A percentile compares a stretch with the other conserved stretches of the same genome.
Evolutionary conservation across 768 basidiomycete genomes (phyloP).

Genomic region (Boletus subparvulus): DNA sequence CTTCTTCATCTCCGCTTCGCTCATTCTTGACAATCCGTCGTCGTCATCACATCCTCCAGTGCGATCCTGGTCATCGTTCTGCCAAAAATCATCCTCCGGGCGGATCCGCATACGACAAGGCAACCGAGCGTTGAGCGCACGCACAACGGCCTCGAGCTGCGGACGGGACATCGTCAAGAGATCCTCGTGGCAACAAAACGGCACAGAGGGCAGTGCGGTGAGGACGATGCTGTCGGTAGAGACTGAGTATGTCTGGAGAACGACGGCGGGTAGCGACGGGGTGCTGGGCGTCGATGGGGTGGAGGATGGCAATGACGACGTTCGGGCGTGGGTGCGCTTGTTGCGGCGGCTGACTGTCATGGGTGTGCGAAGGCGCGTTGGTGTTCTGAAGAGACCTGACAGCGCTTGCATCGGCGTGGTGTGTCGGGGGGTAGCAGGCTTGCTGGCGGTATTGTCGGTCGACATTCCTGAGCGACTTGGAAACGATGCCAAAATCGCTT

Average conservation of each 20-base stretch:
- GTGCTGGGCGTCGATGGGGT: conserved; percentile 8
- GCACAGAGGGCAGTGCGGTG: conserved; percentile 55
- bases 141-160: conserved; percentile 53
- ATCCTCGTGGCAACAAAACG: conserved; percentile 77
- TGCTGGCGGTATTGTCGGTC: not conserved
- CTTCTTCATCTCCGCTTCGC: conserved; percentile 47
- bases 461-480: conserved; percentile 10
- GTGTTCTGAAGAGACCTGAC: conserved; percentile 24
- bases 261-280: conserved; percentile 39
- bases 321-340: conserved; percentile 19
- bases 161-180: conserved; percentile 59
- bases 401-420: conserved; percentile 16
- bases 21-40: conserved; percentile 26
- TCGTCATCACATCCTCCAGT: not conserved
- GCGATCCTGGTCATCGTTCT: not conserved
- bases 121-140: conserved; percentile 53
- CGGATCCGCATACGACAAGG: conserved; percentile 54
- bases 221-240: conserved; percentile 57
- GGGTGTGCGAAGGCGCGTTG: conserved; percentile 24
- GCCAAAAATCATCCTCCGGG: conserved; percentile 30
- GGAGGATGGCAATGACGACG: conserved; percentile 7
- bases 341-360: conserved; percentile 13
- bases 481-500: not conserved
- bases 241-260: conserved; percentile 57
- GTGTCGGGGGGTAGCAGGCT: conserved; percentile 8